A percentile compares a stretch with the other conserved stretches of the same genome.
These are phyloP conservation scores for Psilocybe sp. DNA, from an alignment of 768 basidiomycete species.

Conservation along the genomic window DNA sequence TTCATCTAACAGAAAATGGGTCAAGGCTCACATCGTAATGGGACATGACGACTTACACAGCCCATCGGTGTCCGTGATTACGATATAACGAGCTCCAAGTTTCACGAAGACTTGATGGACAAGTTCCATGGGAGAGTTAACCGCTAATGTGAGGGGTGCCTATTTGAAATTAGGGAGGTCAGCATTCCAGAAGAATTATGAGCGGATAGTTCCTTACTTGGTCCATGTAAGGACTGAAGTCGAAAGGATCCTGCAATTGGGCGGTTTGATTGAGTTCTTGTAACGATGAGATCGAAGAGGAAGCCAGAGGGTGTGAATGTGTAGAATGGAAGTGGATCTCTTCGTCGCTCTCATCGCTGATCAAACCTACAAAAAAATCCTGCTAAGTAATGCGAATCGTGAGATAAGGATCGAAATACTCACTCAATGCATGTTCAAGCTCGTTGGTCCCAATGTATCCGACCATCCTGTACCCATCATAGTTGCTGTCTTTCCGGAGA, in stretches of 20 bases:
- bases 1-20: conserved; percentile 49
- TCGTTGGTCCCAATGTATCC: conserved; percentile 93
- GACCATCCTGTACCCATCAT: conserved; percentile 61
- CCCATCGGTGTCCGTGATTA: conserved; percentile 81
- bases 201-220: conserved; percentile 46
- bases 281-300: conserved; percentile 63
- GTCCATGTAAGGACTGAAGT: conserved; percentile 90
- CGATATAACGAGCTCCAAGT: conserved; percentile 86
- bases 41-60: conserved; percentile 51
- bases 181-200: background rate
- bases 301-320: conserved; percentile 37
- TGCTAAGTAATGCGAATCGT: background rate
- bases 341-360: conserved; percentile 71
- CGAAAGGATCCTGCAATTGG: conserved; percentile 52
- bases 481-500: conserved; percentile 47
- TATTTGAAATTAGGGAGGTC: conserved; percentile 22
- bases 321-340: conserved; percentile 62
- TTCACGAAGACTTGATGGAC: conserved; percentile 94
- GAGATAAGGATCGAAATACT: conserved; percentile 22
- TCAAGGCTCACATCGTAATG: background rate
- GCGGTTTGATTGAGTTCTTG: conserved; percentile 34
- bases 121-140: conserved; percentile 85
- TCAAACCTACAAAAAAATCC: conserved; percentile 47
- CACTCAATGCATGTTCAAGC: conserved; percentile 89
- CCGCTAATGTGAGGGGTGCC: conserved; percentile 86